These are phyloP conservation scores for Nicotiana undulata DNA, from an alignment of 257 asterid genomes.

Conservation along the genomic window DNA sequence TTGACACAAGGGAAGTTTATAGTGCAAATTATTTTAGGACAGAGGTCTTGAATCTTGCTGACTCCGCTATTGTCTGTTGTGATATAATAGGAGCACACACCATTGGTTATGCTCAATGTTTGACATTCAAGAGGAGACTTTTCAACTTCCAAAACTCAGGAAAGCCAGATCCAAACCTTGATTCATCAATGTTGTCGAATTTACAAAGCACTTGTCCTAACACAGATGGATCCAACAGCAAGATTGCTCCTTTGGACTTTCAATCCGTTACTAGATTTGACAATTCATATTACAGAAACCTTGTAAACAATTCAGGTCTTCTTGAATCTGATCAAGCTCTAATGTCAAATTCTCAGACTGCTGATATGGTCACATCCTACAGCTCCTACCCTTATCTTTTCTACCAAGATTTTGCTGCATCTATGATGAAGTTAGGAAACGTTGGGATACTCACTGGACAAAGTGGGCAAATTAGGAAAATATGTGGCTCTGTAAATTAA, in stretches of 20 bases:
- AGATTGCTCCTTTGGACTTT: slow-evolving; percentile 41
- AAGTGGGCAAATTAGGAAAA: slow-evolving; percentile 52
- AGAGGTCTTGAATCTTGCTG: background rate
- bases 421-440: slow-evolving; percentile 62
- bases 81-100: slow-evolving; percentile 61
- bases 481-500: slow-evolving; percentile 44
- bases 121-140: slow-evolving; percentile 65
- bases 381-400: slow-evolving; percentile 38
- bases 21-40: background rate
- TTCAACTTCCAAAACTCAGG: slow-evolving; percentile 56
- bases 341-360: slow-evolving; percentile 37
- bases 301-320: slow-evolving; percentile 43
- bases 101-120: slow-evolving; percentile 77
- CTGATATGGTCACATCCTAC: slow-evolving; percentile 44
- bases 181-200: slow-evolving; percentile 30
- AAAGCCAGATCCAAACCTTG: slow-evolving; percentile 56
- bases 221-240: slow-evolving; percentile 34
- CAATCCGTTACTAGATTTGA: slow-evolving; percentile 35
- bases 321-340: slow-evolving; percentile 80
- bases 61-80: background rate
- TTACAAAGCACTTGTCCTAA: slow-evolving; percentile 48
- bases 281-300: slow-evolving; percentile 47
- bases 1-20: background rate
- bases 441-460: slow-evolving; percentile 50
- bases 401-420: slow-evolving; percentile 46